Evolutionary conservation across 148 eudicot species (phyloP).

Genomic region (Fallopia convolvulus): DNA sequence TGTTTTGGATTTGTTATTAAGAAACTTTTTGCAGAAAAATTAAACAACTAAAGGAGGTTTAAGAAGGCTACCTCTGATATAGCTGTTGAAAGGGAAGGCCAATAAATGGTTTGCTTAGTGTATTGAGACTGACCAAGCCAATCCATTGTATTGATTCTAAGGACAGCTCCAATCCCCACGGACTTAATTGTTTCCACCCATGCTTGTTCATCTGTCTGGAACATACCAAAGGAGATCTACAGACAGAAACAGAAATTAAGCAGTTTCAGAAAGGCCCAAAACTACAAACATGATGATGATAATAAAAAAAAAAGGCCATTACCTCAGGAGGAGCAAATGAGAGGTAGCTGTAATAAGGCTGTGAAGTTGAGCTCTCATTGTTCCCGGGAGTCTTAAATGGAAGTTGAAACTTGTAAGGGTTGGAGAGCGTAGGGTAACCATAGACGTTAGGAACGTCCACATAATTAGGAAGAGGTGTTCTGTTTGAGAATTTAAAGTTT

Average conservation of each 20-base stretch:
- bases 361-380: slow-evolving; percentile 18
- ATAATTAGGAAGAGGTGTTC: slow-evolving; percentile 64
- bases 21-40: neutral
- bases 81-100: slow-evolving; percentile 85
- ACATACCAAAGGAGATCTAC: slow-evolving; percentile 66
- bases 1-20: neutral
- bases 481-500: slow-evolving; percentile 20
- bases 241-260: slow-evolving; percentile 10
- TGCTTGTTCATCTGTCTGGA: slow-evolving; percentile 86
- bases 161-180: slow-evolving; percentile 48
- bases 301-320: neutral
- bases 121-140: slow-evolving; percentile 93
- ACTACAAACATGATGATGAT: neutral
- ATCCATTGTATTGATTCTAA: slow-evolving; percentile 86
- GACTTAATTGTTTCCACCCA: slow-evolving; percentile 75
- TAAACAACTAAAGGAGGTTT: neutral
- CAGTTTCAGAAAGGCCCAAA: neutral
- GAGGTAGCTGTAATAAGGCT: slow-evolving; percentile 50
- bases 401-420: slow-evolving; percentile 47
- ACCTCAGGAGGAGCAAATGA: slow-evolving; percentile 99
- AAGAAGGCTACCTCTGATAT: slow-evolving; percentile 55
- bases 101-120: slow-evolving; percentile 43
- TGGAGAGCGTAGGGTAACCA: slow-evolving; percentile 66
- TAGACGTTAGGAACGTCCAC: slow-evolving; percentile 44
- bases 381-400: slow-evolving; percentile 56